These are phyloP conservation scores for Rheum nobile DNA, from an alignment of 148 eudicot species.

Conservation along the genomic window DNA sequence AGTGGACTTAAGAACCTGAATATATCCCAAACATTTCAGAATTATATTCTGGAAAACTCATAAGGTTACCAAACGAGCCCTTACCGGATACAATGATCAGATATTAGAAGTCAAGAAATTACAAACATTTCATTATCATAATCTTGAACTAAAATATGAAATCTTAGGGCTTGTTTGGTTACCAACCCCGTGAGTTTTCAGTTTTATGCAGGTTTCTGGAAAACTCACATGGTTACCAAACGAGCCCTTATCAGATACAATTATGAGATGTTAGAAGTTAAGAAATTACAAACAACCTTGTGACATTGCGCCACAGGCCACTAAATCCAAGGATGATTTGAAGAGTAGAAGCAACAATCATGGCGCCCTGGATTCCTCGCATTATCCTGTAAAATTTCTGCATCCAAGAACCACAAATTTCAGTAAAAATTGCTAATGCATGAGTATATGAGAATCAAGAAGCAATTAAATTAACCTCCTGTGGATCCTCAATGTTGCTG, in stretches of 20 bases:
- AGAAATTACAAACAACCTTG: conserved; percentile 28
- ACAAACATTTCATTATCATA: no score
- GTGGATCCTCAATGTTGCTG: conserved; percentile 45
- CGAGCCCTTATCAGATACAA: no score
- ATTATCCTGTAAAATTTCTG: conserved; percentile 69
- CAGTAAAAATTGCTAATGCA: background rate
- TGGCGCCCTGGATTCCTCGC: conserved; percentile 83
- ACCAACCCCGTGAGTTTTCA: no score
- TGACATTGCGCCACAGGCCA: conserved; percentile 83
- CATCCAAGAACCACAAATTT: background rate
- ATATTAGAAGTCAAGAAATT: no score
- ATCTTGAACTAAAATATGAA: no score
- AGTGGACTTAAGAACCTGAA: conserved; percentile 75
- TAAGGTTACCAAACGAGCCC: no score
- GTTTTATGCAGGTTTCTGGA: no score
- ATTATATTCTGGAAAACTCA: background rate
- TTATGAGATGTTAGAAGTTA: background rate
- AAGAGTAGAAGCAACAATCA: conserved; percentile 73
- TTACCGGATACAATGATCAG: no score
- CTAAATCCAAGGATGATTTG: conserved; percentile 83
- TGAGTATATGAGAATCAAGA: background rate
- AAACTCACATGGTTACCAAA: no score
- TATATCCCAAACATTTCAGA: background rate
- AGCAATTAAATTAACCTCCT: conserved; percentile 28
- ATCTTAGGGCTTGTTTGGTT: no score